Base-by-base conservation (phyloP, 345 rosid genomes). In the Melaleuca quinquenervia region DNA sequence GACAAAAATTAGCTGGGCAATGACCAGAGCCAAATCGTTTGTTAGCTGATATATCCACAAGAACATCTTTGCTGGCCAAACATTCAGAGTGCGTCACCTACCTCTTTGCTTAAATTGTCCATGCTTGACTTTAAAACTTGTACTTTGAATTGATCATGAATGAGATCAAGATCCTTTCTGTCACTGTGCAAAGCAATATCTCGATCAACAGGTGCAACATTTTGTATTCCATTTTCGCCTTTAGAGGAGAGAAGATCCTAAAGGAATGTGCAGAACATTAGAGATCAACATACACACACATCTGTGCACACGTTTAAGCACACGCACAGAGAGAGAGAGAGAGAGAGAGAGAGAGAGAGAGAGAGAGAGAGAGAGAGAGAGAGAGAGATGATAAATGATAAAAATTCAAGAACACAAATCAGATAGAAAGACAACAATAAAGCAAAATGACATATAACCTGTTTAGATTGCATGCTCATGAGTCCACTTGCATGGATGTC, bases 81-180 rank as follows among this genome's bases (percentile, higher is more conserved):
- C 21, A 44, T 44, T 49, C 44, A 44, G 52, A 60, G 53, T 8
- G 1, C 36, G 12, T 44, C 32, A 84, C 86, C 48, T 90, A 97
- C 99, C 99, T 97, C 98, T 89, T 91, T 90, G 88, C 91, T 96
- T 55, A 97, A 91, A 91, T 91, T 95, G 87, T 96, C 98, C 98
- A 97, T 91, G 94, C 98, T 95, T 74, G 95, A 94, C 91, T 91
- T 92, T 83, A 97, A 89, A 83, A 93, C 92, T 89, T 92, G 89
- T 78, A 94, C 94, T 93, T 93, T 95, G 84, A 95, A 91, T 41
- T 83, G 93, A 84, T 91, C 96, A 83, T 91, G 94, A 88, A 90
- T 83, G 84, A 92, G 85, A 88, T 92, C 91, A 82, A 92, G 86
- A 84, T 93, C 92, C 82, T 91, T 92, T 58, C 82, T 88, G 87